Evolutionary conservation across 768 basidiomycete genomes (phyloP).

Genomic region (Agaricus subrufescens): DNA sequence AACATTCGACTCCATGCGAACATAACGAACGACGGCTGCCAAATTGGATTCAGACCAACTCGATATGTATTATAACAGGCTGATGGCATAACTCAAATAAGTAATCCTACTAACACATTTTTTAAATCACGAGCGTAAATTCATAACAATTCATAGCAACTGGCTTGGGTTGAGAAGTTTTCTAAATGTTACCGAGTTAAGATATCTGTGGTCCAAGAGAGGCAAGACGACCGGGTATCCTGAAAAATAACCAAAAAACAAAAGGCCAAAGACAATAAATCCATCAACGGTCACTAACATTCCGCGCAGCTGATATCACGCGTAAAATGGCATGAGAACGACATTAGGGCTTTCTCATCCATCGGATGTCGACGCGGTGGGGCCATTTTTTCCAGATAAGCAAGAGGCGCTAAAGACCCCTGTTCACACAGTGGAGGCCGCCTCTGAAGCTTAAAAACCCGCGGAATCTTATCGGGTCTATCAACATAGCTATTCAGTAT

Average conservation of each 20-base stretch:
- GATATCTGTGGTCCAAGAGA: background rate
- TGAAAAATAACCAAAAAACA: background rate
- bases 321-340: constrained; percentile 32
- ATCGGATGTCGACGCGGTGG: constrained; percentile 63
- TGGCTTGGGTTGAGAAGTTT: too few relatives aligned
- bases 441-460: background rate
- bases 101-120: background rate
- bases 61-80: background rate
- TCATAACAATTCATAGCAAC: background rate
- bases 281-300: background rate
- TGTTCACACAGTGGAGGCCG: constrained; percentile 10
- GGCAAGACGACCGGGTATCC: background rate
- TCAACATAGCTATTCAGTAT: background rate
- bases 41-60: background rate
- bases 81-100: background rate
- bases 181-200: background rate
- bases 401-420: constrained; percentile 50
- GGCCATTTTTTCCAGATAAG: constrained; percentile 56
- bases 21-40: background rate
- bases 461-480: constrained; percentile 4
- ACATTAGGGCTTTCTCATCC: constrained; percentile 69
- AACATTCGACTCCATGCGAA: background rate
- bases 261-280: background rate
- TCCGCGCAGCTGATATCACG: background rate
- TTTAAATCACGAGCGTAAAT: background rate